Evolutionary conservation across 495 filamentous ascomycete species (phyloP).

Genomic region (Aspergillus ostianus): DNA sequence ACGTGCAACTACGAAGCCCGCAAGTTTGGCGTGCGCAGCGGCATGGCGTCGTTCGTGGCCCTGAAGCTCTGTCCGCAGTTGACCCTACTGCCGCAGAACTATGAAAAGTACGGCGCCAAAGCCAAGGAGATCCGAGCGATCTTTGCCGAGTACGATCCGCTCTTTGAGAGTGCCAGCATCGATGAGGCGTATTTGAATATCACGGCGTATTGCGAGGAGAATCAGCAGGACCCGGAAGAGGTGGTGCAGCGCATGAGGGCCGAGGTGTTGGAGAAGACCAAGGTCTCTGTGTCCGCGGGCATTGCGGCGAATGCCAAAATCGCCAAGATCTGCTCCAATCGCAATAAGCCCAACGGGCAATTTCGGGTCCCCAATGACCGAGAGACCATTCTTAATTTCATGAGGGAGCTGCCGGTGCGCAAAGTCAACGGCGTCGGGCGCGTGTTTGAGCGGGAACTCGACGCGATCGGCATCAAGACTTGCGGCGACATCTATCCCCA

Average conservation of each 20-base stretch:
- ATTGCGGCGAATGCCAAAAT: slow-evolving; percentile 91
- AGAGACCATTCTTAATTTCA: slow-evolving; percentile 75
- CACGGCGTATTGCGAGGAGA: slow-evolving; percentile 75
- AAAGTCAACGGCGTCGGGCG: slow-evolving; percentile 94
- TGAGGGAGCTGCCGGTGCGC: slow-evolving; percentile 75
- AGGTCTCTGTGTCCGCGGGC: slow-evolving; percentile 89
- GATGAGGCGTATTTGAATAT: slow-evolving; percentile 98
- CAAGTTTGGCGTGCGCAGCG: slow-evolving; percentile 85
- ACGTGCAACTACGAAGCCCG: slow-evolving; percentile 94
- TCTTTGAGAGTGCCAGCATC: slow-evolving; percentile 89
- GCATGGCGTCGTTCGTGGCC: slow-evolving; percentile 95
- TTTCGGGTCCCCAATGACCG: slow-evolving; percentile 71
- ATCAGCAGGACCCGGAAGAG: slow-evolving; percentile 66
- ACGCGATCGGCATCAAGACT: slow-evolving; percentile 80
- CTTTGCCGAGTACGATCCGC: slow-evolving; percentile 79
- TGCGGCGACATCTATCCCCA: slow-evolving; percentile 86
- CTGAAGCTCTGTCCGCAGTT: slow-evolving; percentile 90
- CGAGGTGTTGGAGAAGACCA: slow-evolving; percentile 72
- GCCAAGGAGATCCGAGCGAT: slow-evolving; percentile 84
- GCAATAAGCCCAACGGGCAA: slow-evolving; percentile 96
- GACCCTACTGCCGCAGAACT: slow-evolving; percentile 78
- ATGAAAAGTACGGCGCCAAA: slow-evolving; percentile 88
- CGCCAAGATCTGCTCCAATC: slow-evolving; percentile 92
- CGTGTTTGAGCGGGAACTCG: slow-evolving; percentile 90
- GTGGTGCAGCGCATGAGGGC: slow-evolving; percentile 72